These are phyloP conservation scores for Dovyalis caffra DNA, from an alignment of 345 rosid species.

Conservation along the genomic window DNA sequence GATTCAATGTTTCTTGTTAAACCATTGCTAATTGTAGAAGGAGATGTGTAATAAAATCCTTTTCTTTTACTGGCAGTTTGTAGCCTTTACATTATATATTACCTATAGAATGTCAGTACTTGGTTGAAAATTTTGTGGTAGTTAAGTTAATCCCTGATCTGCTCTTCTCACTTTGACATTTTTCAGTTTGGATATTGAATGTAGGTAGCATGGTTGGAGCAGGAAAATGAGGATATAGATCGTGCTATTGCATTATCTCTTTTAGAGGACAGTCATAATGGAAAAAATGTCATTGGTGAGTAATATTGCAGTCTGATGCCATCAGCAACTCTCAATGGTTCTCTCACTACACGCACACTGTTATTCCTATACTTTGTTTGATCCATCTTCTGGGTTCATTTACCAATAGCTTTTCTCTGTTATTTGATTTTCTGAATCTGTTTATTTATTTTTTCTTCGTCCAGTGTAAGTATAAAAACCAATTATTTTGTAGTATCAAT, in stretches of 20 bases:
- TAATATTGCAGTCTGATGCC: slow-evolving; percentile 16
- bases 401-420: neutral
- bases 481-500: neutral
- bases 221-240: slow-evolving; percentile 73
- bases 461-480: neutral
- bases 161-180: slow-evolving; percentile 7
- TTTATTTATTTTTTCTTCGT: neutral
- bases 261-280: slow-evolving; percentile 57
- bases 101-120: neutral
- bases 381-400: neutral
- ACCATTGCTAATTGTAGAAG: neutral
- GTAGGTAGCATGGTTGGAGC: slow-evolving; percentile 53
- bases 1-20: neutral
- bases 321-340: neutral
- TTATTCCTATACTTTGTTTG: neutral
- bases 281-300: slow-evolving; percentile 50
- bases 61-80: neutral
- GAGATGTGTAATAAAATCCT: neutral
- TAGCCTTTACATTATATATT: neutral
- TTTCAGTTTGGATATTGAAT: slow-evolving; percentile 17
- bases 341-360: neutral
- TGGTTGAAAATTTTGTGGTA: neutral
- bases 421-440: neutral
- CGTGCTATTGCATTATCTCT: slow-evolving; percentile 85
- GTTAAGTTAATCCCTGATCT: neutral